Evolutionary conservation across 805 yeast species (phyloP).

Genomic region (Cyberlindnera euphorbiae): DNA sequence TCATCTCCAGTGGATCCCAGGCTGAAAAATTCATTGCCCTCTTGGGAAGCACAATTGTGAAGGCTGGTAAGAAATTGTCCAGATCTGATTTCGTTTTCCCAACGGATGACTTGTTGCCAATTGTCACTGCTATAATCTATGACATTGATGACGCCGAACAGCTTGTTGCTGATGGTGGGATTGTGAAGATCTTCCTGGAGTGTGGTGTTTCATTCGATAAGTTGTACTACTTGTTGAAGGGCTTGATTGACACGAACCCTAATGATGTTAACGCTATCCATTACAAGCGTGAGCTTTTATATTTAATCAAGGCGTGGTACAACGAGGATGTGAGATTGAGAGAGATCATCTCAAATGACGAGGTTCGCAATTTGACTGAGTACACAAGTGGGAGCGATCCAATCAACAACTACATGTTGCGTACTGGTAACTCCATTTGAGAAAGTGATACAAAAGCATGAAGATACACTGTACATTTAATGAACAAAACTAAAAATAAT

Average conservation of each 20-base stretch:
- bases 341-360: constrained; percentile 35
- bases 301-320: constrained; percentile 66
- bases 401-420: constrained; percentile 38
- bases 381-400: constrained; percentile 58
- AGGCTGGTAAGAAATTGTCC: constrained; percentile 59
- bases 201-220: constrained; percentile 63
- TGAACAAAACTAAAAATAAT: neutral
- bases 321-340: constrained; percentile 57
- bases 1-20: constrained; percentile 5
- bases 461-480: neutral
- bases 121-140: constrained; percentile 48
- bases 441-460: neutral
- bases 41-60: constrained; percentile 26
- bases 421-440: constrained; percentile 18
- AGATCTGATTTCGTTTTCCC: constrained; percentile 80
- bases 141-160: constrained; percentile 36
- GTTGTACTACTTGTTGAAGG: constrained; percentile 58
- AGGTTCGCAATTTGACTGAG: constrained; percentile 31
- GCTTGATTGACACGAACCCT: constrained; percentile 55
- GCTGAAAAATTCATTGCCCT: constrained; percentile 17
- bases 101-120: constrained; percentile 60
- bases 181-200: constrained; percentile 57
- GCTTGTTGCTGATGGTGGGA: constrained; percentile 37
- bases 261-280: constrained; percentile 45
- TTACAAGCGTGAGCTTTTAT: constrained; percentile 56